phyloP scores from a whole-genome alignment of 345 rosid genomes.

The Syzygium jambos region DNA sequence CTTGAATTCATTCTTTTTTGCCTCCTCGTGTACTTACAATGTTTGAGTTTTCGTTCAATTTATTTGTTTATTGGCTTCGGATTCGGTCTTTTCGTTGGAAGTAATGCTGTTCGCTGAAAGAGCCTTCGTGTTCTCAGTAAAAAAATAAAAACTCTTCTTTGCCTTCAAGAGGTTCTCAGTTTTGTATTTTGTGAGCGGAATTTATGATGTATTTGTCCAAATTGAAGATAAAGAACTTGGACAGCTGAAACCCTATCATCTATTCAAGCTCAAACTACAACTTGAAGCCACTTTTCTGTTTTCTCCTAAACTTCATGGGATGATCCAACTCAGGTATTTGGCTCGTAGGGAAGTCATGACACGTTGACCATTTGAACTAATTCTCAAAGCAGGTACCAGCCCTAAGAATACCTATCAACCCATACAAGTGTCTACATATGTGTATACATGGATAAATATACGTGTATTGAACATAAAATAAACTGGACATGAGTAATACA shows the following conservation, averaged over 20 bases:
- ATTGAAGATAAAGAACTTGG: background rate
- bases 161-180: background rate
- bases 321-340: background rate
- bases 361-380: background rate
- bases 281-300: background rate
- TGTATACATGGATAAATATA: background rate
- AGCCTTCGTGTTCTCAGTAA: background rate
- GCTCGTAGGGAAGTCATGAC: background rate
- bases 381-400: background rate
- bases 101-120: background rate
- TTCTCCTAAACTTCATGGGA: background rate
- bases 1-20: background rate
- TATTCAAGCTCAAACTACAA: background rate
- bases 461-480: background rate
- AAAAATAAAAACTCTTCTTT: background rate
- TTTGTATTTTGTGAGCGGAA: background rate
- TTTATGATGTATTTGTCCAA: background rate
- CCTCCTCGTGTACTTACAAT: background rate
- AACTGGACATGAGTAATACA: background rate
- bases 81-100: background rate
- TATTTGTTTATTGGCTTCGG: background rate
- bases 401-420: background rate
- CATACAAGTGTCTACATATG: background rate
- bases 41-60: background rate
- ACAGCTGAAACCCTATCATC: background rate